Evolutionary conservation across 768 basidiomycete species (phyloP).

Genomic region (Jaapia argillacea): DNA sequence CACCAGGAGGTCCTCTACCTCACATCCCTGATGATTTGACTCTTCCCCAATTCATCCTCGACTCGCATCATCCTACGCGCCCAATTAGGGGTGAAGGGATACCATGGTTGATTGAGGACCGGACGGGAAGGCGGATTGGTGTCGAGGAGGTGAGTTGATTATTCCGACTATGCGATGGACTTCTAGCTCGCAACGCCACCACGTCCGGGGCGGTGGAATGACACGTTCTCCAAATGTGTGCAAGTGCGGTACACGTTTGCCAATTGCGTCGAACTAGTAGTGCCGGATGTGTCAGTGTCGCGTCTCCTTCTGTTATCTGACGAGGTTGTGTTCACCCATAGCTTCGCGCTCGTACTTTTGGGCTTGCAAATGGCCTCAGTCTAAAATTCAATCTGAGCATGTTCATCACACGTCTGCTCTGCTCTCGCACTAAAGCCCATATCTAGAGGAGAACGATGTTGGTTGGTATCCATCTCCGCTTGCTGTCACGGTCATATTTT

Average conservation of each 20-base stretch:
- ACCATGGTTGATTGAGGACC: conserved; percentile 55
- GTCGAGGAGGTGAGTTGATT: conserved; percentile 33
- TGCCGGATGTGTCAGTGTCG: no score
- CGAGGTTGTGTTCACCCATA: not conserved
- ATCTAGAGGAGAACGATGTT: no score
- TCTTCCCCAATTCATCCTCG: conserved; percentile 60
- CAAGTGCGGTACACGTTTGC: not conserved
- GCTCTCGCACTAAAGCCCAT: no score
- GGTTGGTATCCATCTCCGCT: no score
- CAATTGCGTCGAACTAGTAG: not conserved
- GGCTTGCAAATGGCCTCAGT: no score
- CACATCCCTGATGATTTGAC: conserved; percentile 52
- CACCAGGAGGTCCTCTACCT: conserved; percentile 18
- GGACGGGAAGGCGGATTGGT: conserved; percentile 31
- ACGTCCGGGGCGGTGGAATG: no score
- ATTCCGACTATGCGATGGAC: not conserved
- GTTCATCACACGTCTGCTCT: no score
- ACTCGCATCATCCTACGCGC: conserved; percentile 27
- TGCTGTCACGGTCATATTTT: no score
- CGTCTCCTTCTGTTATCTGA: not conserved
- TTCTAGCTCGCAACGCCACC: not conserved
- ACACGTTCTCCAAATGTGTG: no score
- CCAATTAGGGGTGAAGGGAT: conserved; percentile 33
- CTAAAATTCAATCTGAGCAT: no score
- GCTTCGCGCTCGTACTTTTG: no score